A percentile compares a stretch with the other conserved stretches of the same genome.
phyloP scores from a whole-genome alignment of 2,329 filamentous ascomycete genomes.

The Ophiostoma himal-ulmi region DNA sequence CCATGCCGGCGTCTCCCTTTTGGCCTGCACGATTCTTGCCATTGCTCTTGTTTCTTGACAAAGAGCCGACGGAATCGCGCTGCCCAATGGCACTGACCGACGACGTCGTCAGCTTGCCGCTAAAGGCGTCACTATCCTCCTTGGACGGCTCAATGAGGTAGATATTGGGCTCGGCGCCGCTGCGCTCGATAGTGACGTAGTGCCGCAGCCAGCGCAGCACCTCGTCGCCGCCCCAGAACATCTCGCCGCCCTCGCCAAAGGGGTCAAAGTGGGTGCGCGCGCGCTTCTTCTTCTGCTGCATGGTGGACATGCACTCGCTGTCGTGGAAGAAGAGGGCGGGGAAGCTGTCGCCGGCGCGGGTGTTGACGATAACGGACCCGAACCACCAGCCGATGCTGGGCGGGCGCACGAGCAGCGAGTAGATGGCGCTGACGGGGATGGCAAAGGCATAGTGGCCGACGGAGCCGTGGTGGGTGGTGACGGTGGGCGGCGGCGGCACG shows the following conservation, averaged over 20 bases:
- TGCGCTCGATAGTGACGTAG: slow-evolving; percentile 78
- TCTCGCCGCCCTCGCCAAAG: slow-evolving; percentile 74
- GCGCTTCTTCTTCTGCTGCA: slow-evolving; percentile 83
- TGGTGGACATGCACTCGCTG: slow-evolving; percentile 91
- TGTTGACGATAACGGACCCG: slow-evolving; percentile 90
- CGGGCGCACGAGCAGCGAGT: slow-evolving; percentile 81
- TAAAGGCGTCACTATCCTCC: slow-evolving; percentile 74
- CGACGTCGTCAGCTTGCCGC: slow-evolving; percentile 51
- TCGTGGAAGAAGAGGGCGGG: slow-evolving; percentile 97
- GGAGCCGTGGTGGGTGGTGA: slow-evolving; percentile 65
- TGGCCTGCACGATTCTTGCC: slow-evolving; percentile 26
- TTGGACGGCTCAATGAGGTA: slow-evolving; percentile 83
- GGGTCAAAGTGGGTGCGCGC: slow-evolving; percentile 83
- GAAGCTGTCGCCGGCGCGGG: slow-evolving; percentile 82
- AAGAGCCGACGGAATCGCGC: slow-evolving; percentile 34
- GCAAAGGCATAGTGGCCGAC: slow-evolving; percentile 84
- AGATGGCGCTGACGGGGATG: slow-evolving; percentile 82
- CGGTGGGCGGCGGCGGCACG: slow-evolving; percentile 83
- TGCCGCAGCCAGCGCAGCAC: slow-evolving; percentile 82
- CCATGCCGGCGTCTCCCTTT: slow-evolving; percentile 66
- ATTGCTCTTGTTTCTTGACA: not conserved
- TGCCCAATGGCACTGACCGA: slow-evolving; percentile 41
- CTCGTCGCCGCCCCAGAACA: slow-evolving; percentile 98
- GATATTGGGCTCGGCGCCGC: slow-evolving; percentile 78
- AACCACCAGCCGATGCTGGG: slow-evolving; percentile 98